Conservation (phyloP, 75 land plant genomes). For the Pinus tabuliformis region DNA sequence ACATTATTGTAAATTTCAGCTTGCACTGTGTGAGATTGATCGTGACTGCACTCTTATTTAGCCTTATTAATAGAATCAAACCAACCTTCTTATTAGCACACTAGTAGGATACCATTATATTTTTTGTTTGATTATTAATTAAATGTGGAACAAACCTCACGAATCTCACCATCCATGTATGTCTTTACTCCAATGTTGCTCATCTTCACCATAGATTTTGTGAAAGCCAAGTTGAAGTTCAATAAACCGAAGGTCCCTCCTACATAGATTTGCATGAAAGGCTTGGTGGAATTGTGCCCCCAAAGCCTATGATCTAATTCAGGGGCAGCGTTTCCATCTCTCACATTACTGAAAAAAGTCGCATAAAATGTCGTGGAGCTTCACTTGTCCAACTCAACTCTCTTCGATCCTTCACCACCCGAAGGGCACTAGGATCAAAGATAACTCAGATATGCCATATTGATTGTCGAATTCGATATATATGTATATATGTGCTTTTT, state of each 20-base stretch:
- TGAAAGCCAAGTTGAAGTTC: constrained; percentile 35
- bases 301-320: no score
- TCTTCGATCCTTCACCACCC: constrained; percentile 19
- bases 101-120: no score
- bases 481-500: no score
- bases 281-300: constrained; percentile 4
- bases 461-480: no score
- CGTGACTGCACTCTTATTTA: no score
- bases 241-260: background rate
- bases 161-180: constrained; percentile 47
- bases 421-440: constrained; percentile 37
- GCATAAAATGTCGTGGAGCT: constrained; percentile 26
- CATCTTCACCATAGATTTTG: constrained; percentile 53
- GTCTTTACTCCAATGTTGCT: constrained; percentile 57
- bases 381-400: constrained; percentile 45
- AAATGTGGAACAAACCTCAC: constrained; percentile 41
- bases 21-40: no score
- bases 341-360: no score
- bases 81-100: no score
- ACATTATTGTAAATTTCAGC: no score
- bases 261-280: constrained; percentile 17
- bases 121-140: constrained; percentile 5
- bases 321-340: no score
- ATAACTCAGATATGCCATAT: background rate
- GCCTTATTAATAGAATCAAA: no score